A percentile compares a stretch with the other conserved stretches of the same genome.
Conservation (phyloP, 371 early-diverging fungal species). For the Catenaria anguillulae region DNA sequence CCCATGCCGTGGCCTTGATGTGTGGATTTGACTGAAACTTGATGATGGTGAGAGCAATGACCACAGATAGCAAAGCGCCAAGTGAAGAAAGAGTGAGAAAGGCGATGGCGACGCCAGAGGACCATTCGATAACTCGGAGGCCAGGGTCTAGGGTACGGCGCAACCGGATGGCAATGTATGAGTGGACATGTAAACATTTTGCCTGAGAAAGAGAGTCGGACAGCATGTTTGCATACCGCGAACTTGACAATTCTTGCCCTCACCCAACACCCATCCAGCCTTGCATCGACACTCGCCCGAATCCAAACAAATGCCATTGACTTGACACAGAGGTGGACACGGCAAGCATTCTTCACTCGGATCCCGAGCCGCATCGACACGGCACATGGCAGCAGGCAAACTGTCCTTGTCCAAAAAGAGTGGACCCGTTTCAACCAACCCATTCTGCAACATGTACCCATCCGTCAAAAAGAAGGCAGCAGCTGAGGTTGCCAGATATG, state of each 20-base stretch:
- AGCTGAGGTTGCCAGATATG: background rate
- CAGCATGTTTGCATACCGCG: too few species aligned
- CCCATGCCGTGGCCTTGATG: background rate
- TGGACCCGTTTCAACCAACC: background rate
- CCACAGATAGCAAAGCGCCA: background rate
- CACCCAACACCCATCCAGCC: background rate
- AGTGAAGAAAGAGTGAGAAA: background rate
- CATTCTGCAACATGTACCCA: background rate
- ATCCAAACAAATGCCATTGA: background rate
- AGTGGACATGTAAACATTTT: too few species aligned
- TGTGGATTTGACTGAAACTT: background rate
- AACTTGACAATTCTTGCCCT: background rate
- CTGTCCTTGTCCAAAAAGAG: background rate
- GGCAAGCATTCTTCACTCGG: background rate
- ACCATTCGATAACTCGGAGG: background rate
- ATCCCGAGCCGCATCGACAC: background rate
- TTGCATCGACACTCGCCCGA: background rate
- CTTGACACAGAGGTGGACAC: background rate
- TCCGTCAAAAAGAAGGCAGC: background rate
- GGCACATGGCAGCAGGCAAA: background rate
- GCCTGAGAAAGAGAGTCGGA: too few species aligned
- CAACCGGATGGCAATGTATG: too few species aligned
- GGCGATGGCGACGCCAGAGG: background rate
- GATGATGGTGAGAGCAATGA: background rate
- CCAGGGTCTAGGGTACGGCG: background rate